Evolutionary conservation across 495 filamentous ascomycete genomes (phyloP).

Genomic region (Peziza echinospora): DNA sequence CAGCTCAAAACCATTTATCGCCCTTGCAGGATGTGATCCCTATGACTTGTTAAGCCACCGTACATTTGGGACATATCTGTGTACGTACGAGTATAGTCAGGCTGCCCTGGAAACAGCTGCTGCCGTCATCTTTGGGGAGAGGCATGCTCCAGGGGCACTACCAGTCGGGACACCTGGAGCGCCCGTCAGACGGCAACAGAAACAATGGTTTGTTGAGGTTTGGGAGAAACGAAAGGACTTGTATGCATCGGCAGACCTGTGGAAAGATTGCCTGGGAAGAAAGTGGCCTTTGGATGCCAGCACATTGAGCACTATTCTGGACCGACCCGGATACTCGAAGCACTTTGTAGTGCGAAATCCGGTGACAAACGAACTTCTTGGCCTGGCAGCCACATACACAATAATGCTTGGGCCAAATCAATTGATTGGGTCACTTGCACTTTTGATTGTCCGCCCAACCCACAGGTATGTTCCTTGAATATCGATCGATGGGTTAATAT

Average conservation of each 20-base stretch:
- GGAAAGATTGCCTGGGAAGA: slow-evolving; percentile 21
- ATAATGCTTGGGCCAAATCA: slow-evolving; percentile 32
- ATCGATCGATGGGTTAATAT: slow-evolving; percentile 1
- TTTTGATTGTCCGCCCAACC: slow-evolving; percentile 33
- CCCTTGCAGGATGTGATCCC: slow-evolving; percentile 20
- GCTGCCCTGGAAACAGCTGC: slow-evolving; percentile 33
- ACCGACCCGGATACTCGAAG: slow-evolving; percentile 37
- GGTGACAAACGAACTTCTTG: slow-evolving; percentile 28
- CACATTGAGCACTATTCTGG: slow-evolving; percentile 31
- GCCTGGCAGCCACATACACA: slow-evolving; percentile 39
- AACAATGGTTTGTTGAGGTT: slow-evolving; percentile 20
- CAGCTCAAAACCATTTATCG: slow-evolving; percentile 18
- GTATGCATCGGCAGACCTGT: slow-evolving; percentile 21
- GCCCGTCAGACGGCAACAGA: slow-evolving; percentile 17
- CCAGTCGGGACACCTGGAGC: slow-evolving; percentile 17
- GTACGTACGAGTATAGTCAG: slow-evolving; percentile 27
- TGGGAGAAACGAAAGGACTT: slow-evolving; percentile 22
- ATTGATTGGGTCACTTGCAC: slow-evolving; percentile 35
- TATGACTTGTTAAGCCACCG: slow-evolving; percentile 18
- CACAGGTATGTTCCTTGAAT: slow-evolving; percentile 22
- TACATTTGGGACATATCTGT: slow-evolving; percentile 21
- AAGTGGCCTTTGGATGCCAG: slow-evolving; percentile 31
- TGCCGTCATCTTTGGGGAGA: slow-evolving; percentile 31
- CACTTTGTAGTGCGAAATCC: slow-evolving; percentile 39
- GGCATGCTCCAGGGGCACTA: slow-evolving; percentile 16